phyloP scores from a whole-genome alignment of 106 monocot species.

The Allium cepa region DNA sequence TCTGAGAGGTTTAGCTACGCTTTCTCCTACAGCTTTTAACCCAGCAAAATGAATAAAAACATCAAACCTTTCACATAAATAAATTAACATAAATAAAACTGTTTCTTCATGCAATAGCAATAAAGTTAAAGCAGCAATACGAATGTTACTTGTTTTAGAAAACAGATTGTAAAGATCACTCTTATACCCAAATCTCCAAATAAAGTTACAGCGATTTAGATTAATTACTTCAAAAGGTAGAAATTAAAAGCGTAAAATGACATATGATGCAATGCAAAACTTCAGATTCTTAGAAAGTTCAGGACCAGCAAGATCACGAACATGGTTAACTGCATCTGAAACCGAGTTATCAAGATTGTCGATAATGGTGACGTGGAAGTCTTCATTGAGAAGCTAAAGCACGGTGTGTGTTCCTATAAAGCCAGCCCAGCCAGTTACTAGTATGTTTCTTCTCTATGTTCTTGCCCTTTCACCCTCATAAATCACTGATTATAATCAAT shows the following conservation, averaged over 20 bases:
- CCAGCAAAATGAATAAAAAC: conserved; percentile 57
- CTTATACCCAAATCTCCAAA: conserved; percentile 6
- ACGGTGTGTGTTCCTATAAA: conserved; percentile 80
- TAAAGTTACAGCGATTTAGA: background rate
- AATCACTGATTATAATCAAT: too few relatives aligned
- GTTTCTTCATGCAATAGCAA: too few relatives aligned
- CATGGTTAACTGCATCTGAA: conserved; percentile 43
- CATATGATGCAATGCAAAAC: conserved; percentile 42
- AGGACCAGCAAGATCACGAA: conserved; percentile 44
- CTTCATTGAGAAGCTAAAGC: conserved; percentile 64
- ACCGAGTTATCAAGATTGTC: conserved; percentile 72
- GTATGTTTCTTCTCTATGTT: conserved; percentile 15
- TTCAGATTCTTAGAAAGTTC: conserved; percentile 37
- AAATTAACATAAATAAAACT: too few relatives aligned
- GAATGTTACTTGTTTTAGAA: conserved; percentile 1
- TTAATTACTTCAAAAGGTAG: background rate
- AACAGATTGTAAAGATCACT: conserved; percentile 4
- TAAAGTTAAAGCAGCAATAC: too few relatives aligned
- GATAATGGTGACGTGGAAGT: conserved; percentile 44
- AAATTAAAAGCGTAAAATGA: background rate
- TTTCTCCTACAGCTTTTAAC: conserved; percentile 52
- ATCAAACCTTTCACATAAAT: conserved; percentile 33
- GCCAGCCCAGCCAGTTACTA: conserved; percentile 81
- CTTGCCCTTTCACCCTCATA: conserved; percentile 12
- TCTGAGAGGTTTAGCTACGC: conserved; percentile 68